These are phyloP conservation scores for Botrytis byssoidea DNA, from an alignment of 2,329 filamentous ascomycete genomes.

Conservation along the genomic window DNA sequence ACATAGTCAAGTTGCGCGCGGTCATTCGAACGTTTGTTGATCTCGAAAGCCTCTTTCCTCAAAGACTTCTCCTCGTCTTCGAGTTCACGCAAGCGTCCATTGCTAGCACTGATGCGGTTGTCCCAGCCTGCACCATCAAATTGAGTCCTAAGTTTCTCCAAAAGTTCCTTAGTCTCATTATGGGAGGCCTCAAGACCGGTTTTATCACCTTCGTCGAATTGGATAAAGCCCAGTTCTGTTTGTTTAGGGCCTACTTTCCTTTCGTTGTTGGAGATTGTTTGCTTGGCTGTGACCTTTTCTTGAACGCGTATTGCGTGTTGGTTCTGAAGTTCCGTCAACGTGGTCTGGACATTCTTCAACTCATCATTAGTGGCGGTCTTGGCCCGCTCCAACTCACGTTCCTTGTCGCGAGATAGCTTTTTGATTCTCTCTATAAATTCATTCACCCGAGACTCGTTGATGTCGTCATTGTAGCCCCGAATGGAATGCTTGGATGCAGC, in stretches of 20 bases:
- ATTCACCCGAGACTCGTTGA: slow-evolving; percentile 70
- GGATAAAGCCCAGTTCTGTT: slow-evolving; percentile 66
- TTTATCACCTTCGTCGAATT: slow-evolving; percentile 81
- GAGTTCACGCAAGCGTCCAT: slow-evolving; percentile 62
- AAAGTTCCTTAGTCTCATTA: slow-evolving; percentile 62
- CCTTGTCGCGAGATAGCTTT: slow-evolving; percentile 75
- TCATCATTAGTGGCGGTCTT: slow-evolving; percentile 74
- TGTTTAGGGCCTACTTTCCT: slow-evolving; percentile 66
- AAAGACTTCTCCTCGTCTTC: slow-evolving; percentile 72
- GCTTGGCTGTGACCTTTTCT: slow-evolving; percentile 69
- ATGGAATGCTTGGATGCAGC: slow-evolving; percentile 75
- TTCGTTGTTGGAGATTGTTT: slow-evolving; percentile 72
- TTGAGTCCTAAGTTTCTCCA: slow-evolving; percentile 62
- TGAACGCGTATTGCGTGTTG: slow-evolving; percentile 70
- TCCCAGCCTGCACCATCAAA: slow-evolving; percentile 68
- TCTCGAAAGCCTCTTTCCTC: slow-evolving; percentile 77
- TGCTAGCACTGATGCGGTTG: slow-evolving; percentile 63
- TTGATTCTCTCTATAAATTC: slow-evolving; percentile 77
- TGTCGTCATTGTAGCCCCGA: slow-evolving; percentile 76
- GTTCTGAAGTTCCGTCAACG: slow-evolving; percentile 71
- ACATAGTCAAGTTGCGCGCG: slow-evolving; percentile 80
- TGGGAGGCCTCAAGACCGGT: slow-evolving; percentile 73
- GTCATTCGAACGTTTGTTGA: slow-evolving; percentile 76
- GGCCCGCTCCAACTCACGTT: slow-evolving; percentile 70
- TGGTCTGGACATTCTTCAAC: slow-evolving; percentile 67